Evolutionary conservation across 176 grass and related monocot genomes (phyloP).

Genomic region (Aechmea fasciata): DNA sequence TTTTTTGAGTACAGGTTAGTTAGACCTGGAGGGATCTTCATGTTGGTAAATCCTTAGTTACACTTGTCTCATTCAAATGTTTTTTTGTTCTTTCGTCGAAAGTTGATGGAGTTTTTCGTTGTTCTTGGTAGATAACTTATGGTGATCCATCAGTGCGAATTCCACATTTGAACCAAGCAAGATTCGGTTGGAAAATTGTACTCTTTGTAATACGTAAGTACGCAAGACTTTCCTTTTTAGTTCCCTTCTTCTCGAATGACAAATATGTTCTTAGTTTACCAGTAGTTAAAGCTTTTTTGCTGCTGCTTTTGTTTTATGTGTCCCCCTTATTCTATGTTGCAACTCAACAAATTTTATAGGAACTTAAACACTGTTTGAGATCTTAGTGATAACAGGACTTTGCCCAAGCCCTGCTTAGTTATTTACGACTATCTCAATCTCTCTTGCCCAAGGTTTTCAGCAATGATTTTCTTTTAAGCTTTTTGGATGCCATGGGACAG

Average conservation of each 20-base stretch:
- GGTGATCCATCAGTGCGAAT: conserved; percentile 66
- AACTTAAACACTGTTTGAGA: too few relatives aligned
- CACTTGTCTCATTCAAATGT: not conserved
- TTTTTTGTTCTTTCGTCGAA: conserved; percentile 1
- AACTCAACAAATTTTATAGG: too few relatives aligned
- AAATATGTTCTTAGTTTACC: conserved; percentile 1
- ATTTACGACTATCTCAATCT: too few relatives aligned
- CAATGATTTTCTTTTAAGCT: too few relatives aligned
- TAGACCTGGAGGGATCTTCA: conserved; percentile 58
- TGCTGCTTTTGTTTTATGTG: too few relatives aligned
- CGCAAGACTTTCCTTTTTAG: conserved; percentile 8
- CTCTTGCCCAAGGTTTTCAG: too few relatives aligned
- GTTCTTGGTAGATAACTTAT: conserved; percentile 73
- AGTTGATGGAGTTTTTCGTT: conserved; percentile 15
- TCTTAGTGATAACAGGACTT: too few relatives aligned
- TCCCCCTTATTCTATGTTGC: too few relatives aligned
- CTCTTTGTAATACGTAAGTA: conserved; percentile 53
- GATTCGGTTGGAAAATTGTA: conserved; percentile 38
- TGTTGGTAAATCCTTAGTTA: conserved; percentile 54
- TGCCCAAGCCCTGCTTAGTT: too few relatives aligned
- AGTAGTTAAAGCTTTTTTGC: not conserved
- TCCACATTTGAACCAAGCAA: conserved; percentile 46
- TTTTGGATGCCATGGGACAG: too few relatives aligned
- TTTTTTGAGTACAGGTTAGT: conserved; percentile 46
- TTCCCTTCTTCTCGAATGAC: not conserved